Base-by-base conservation (phyloP, 495 filamentous ascomycete genomes). In the Penicillium parvum region DNA sequence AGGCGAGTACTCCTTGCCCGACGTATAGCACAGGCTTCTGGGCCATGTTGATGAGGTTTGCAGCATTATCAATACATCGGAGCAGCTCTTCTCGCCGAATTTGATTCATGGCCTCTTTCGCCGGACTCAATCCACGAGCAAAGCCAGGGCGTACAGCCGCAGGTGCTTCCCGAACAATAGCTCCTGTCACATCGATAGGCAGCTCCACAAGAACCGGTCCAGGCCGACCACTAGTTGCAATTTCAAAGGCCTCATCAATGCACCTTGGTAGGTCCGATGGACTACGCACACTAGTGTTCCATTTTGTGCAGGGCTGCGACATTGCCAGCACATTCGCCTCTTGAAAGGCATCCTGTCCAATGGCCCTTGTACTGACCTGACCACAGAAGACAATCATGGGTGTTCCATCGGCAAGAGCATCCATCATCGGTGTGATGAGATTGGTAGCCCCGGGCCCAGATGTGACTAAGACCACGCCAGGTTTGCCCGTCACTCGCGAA, bases 381-480 rank as follows among this genome's bases (percentile, higher is more conserved):
- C 79, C 79, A 43, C 63, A 73, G 59, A 83, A 79, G 18, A 81
- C 78, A 26, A 82, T 72, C 71, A 83, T 71, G 0, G 79, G 79
- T 5, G 76, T 81, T 15, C 79, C 79, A 45, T 83, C 79, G 39
- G 71, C 74, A 3, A 82, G 65, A 5, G 79, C 79, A 52, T 82
- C 77, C 52, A 80, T 75, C 66, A 82, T 76, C 2, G 77, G 77
- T 14, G 79, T 83, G 25, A 82, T 65, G 7, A 81, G 71, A 50
- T 82, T 83, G 16, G 79, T 80, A 10, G 76, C 76, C 23, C 79
- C 79, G n/a, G 79, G 79, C 21, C 79, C 79, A 12, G 78, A 82
- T 12, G 79, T 83, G 17, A 82, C 79, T 7, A 82, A 58, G 27
- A 83, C 76, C 14, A 83, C 76, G 38, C 79, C 78, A 14, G 78